phyloP scores from a whole-genome alignment of 352 stramenopile genomes.

The Phytopythium oedochilum region DNA sequence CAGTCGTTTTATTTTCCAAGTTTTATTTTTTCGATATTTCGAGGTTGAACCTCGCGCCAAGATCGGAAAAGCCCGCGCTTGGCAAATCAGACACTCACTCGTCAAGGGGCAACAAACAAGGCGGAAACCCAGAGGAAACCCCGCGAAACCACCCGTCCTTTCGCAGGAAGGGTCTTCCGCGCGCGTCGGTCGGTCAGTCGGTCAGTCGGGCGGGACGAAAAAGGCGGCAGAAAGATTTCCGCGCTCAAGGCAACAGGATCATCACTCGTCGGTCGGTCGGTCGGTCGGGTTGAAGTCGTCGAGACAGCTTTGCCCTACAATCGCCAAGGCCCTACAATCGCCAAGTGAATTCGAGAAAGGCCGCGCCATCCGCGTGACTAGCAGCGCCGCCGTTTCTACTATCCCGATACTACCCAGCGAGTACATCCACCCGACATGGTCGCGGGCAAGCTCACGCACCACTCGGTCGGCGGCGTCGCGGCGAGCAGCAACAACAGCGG shows the following conservation, averaged over 20 bases:
- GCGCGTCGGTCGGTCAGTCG: not conserved
- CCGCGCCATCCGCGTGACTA: not conserved
- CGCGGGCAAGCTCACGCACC: slow-evolving; percentile 25
- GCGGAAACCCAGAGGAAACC: not conserved
- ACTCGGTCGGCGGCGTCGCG: slow-evolving; percentile 1
- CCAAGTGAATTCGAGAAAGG: not conserved
- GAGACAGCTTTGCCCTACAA: not conserved
- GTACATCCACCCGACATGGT: slow-evolving; percentile 21
- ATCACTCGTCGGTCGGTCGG: slow-evolving; percentile 5
- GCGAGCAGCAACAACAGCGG: slow-evolving; percentile 18
- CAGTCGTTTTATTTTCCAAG: too few relatives aligned
- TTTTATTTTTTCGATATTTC: not conserved
- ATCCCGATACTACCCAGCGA: not conserved
- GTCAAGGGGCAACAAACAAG: not conserved
- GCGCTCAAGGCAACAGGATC: slow-evolving; percentile 3
- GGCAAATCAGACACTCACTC: too few relatives aligned
- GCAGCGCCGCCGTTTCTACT: too few relatives aligned
- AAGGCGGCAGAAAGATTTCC: slow-evolving; percentile 15
- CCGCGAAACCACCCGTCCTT: not conserved
- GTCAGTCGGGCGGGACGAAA: too few relatives aligned
- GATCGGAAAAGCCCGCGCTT: too few relatives aligned
- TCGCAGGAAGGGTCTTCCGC: not conserved
- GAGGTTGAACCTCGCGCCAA: not conserved
- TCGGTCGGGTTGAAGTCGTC: not conserved
- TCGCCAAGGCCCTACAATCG: not conserved